These are phyloP conservation scores for Yarrowia sp. DNA, from an alignment of 805 yeast species.

Conservation along the genomic window DNA sequence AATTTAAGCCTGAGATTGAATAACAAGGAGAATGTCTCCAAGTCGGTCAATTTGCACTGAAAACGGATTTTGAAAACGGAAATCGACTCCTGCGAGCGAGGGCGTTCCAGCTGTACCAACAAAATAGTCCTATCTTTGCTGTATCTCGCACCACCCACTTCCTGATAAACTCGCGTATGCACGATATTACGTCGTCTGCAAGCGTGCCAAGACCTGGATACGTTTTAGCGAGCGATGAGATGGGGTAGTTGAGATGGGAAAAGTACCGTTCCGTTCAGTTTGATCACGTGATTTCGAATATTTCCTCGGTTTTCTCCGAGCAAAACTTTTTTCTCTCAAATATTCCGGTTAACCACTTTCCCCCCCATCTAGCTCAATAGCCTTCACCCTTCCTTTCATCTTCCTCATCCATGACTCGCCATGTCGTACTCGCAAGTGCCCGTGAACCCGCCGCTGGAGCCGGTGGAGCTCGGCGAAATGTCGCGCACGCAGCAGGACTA, in stretches of 20 bases:
- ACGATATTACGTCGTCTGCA: background rate
- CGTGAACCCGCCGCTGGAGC: conserved; percentile 5
- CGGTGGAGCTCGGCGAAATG: conserved; percentile 17
- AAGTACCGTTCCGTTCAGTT: background rate
- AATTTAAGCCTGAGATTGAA: background rate
- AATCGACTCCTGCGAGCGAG: too few species aligned
- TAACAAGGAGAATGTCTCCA: background rate
- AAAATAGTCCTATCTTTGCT: too few species aligned
- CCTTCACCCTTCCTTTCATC: too few species aligned
- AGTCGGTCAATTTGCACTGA: too few species aligned
- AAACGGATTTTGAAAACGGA: background rate
- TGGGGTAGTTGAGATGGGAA: too few species aligned
- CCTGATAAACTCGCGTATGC: background rate
- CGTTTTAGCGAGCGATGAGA: background rate
- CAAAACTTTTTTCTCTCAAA: too few species aligned
- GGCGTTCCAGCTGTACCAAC: background rate
- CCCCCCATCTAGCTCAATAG: too few species aligned
- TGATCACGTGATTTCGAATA: background rate
- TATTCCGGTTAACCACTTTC: too few species aligned
- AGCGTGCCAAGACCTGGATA: conserved; percentile 14
- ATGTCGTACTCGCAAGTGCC: conserved; percentile 23
- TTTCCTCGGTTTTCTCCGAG: too few species aligned
- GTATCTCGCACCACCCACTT: too few species aligned
- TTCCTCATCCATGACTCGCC: conserved; percentile 5
- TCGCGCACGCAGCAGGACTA: conserved; percentile 15